Base-by-base conservation (phyloP, 2,329 filamentous ascomycete genomes). In the Juglanconis juglandina region DNA sequence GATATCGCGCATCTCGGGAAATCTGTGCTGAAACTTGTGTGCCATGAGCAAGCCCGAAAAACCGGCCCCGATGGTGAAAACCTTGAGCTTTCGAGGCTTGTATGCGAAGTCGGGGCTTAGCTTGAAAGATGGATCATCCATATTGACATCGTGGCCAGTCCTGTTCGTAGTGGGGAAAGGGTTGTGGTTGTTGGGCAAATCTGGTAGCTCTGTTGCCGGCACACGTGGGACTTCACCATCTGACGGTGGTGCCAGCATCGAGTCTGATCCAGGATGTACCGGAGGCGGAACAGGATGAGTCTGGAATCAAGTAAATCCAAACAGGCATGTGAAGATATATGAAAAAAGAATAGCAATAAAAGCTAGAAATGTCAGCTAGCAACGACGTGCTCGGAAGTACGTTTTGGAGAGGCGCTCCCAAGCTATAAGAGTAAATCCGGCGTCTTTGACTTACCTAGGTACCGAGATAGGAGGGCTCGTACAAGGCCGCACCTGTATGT, bases 11-110 rank as follows among this genome's bases (percentile, higher is more conserved):
- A 71, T 70, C 30, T 72, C 69, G 1, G 71, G 70, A 48, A 72
- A 72, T 5, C 69, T 65, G 53, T 73, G 71, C 50, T 73, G 71
- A 39, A 73, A 70, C 56, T 72, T 73, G 62, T 73, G 70, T 7
- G 71, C 71, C 68, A 72, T 71, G n/a, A 72, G 59, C 24, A 72
- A 56, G 24, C 71, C 71, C 4, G 70, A 71, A 59, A 72, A 72
- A 3, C 71, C 71, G 2, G 71, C 71, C 7, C 71, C 71, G 24
- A 73, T 70, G 8, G 71, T 74, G 14, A 74, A 63, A 7, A 74
- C 71, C 56, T 69, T 72, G 58, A 74, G 42, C 58, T 68, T 72
- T 4, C 66, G 61, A 14, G 66, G 66, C 10, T 69, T 68, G 47
- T 72, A 73, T 3, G 70, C 71, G 56, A 68, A 55, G 64, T 65